Percentiles rank a stretch among this genome's conserved stretches.
phyloP scores from a whole-genome alignment of 352 stramenopile species.

The Phytophthora parvispora region DNA sequence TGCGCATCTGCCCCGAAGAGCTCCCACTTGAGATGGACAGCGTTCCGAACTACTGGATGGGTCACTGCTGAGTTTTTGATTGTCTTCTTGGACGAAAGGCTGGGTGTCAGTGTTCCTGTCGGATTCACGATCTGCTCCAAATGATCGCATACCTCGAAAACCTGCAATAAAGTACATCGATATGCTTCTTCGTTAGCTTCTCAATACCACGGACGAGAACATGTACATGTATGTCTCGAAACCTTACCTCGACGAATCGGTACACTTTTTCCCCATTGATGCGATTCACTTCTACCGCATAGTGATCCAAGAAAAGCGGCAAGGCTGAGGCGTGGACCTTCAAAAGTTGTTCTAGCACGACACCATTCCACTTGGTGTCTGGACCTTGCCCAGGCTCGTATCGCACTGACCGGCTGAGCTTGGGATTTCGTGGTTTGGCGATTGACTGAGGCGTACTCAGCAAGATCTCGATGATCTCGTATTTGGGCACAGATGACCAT shows the following conservation, averaged over 20 bases:
- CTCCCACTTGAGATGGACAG: constrained; percentile 65
- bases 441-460: constrained; percentile 55
- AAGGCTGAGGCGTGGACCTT: constrained; percentile 51
- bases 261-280: constrained; percentile 62
- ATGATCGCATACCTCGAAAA: constrained; percentile 51
- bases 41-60: constrained; percentile 61
- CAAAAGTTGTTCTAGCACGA: constrained; percentile 49
- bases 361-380: constrained; percentile 55
- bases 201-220: background rate
- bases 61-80: constrained; percentile 49
- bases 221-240: background rate
- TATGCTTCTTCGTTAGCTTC: background rate
- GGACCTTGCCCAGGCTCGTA: constrained; percentile 30
- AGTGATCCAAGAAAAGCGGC: constrained; percentile 60
- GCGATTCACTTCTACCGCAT: constrained; percentile 49
- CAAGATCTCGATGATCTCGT: constrained; percentile 61
- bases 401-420: constrained; percentile 37
- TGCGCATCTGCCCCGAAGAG: constrained; percentile 50
- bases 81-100: constrained; percentile 41
- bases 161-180: constrained; percentile 18
- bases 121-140: constrained; percentile 54
- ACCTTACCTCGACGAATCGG: constrained; percentile 50
- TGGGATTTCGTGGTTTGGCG: constrained; percentile 47
- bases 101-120: constrained; percentile 30
- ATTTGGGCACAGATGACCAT: constrained; percentile 43